phyloP scores from a whole-genome alignment of 202 grass and related monocot genomes.

The Schoenoplectus tabernaemontani region DNA sequence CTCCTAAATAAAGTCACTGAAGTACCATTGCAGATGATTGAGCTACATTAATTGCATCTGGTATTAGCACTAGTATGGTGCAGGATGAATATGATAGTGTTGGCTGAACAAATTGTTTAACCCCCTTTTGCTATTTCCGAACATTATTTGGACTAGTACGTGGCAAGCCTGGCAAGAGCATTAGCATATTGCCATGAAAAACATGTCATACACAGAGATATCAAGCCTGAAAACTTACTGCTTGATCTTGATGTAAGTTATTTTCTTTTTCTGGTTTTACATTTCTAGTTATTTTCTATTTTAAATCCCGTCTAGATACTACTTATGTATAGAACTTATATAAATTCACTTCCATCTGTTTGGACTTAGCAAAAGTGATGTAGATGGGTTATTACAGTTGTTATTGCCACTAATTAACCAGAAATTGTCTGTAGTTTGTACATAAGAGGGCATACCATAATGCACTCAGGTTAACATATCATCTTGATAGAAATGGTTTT shows the following conservation, averaged over 20 bases:
- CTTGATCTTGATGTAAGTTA: conserved; percentile 65
- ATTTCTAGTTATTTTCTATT: neutral
- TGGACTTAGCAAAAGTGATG: neutral
- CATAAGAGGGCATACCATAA: neutral
- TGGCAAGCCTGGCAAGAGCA: conserved; percentile 66
- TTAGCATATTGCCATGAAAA: conserved; percentile 91
- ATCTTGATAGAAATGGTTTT: neutral
- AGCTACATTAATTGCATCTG: neutral
- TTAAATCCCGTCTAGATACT: neutral
- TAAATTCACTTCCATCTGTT: neutral
- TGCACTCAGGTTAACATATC: neutral
- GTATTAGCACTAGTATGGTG: neutral
- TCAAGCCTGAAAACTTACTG: conserved; percentile 95
- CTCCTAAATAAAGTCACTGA: neutral
- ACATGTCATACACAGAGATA: conserved; percentile 90
- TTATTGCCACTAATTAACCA: neutral
- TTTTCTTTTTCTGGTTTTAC: conserved; percentile 10
- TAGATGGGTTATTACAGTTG: neutral
- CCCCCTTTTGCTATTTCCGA: neutral
- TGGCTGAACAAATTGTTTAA: neutral
- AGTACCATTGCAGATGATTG: neutral
- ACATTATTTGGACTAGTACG: conserved; percentile 42
- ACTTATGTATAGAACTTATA: neutral
- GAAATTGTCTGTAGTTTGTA: neutral
- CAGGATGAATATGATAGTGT: neutral